A percentile compares a stretch with the other conserved stretches of the same genome.
Evolutionary conservation across 176 grass and related monocot genomes (phyloP).

Genomic region (Tillandsia leiboldiana): DNA sequence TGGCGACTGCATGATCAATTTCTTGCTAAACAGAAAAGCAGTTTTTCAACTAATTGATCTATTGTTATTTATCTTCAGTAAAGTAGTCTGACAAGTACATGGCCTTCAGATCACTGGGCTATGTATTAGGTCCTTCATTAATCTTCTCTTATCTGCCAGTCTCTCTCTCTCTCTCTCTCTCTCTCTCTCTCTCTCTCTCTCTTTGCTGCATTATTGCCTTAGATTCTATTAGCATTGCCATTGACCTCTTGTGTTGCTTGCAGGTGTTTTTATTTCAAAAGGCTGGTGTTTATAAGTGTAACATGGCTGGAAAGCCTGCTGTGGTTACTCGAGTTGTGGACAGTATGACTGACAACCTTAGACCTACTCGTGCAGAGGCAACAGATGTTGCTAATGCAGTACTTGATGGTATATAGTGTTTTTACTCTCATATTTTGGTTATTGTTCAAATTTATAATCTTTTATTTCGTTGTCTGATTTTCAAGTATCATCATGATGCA

Average conservation of each 20-base stretch:
- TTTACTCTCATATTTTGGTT: background rate
- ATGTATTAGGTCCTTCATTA: background rate
- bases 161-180: background rate
- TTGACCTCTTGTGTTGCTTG: background rate
- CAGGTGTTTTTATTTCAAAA: constrained; percentile 99
- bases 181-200: too few species aligned
- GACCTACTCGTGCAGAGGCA: constrained; percentile 30
- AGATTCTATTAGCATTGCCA: background rate
- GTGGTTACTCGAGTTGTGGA: constrained; percentile 29
- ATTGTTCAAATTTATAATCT: background rate
- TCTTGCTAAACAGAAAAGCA: too few species aligned
- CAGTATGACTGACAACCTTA: constrained; percentile 28
- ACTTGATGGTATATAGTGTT: constrained; percentile 55
- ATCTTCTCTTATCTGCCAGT: background rate
- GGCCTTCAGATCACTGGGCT: background rate
- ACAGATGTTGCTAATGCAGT: constrained; percentile 99
- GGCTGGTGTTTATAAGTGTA: constrained; percentile 90
- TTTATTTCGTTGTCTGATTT: background rate
- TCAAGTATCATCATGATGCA: constrained; percentile 26
- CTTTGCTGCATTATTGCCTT: background rate
- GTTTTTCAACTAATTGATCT: too few species aligned
- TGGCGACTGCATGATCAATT: background rate
- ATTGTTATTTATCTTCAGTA: too few species aligned
- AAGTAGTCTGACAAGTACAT: too few species aligned
- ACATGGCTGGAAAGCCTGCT: constrained; percentile 41